Conservation (phyloP, 2,329 filamentous ascomycete genomes). For the Aureobasidium namibiae region DNA sequence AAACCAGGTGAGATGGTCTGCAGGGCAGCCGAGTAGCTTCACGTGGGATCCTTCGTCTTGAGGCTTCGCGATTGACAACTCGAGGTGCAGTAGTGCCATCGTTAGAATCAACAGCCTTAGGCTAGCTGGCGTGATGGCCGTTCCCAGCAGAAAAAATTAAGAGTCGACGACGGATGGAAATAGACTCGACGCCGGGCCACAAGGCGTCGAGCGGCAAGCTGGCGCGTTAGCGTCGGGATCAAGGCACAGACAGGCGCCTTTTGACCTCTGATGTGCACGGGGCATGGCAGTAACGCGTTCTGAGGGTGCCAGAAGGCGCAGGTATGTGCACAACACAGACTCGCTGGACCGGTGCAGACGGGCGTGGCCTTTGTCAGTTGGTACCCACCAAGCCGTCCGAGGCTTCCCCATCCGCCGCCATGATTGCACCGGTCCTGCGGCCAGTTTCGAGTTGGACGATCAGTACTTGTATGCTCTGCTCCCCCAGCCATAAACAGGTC, state of each 20-base stretch:
- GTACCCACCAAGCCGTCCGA: slow-evolving; percentile 12
- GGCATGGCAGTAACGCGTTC: slow-evolving; percentile 9
- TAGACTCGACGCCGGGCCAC: slow-evolving; percentile 11
- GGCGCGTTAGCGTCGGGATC: slow-evolving; percentile 12
- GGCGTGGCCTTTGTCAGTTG: slow-evolving; percentile 12
- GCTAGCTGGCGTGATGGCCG: slow-evolving; percentile 12
- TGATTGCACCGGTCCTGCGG: slow-evolving; percentile 15
- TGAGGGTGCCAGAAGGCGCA: neutral
- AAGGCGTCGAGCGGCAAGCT: slow-evolving; percentile 11
- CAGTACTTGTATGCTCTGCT: slow-evolving; percentile 21
- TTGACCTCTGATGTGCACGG: neutral
- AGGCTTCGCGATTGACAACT: slow-evolving; percentile 6
- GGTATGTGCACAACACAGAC: slow-evolving; percentile 8
- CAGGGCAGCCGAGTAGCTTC: neutral
- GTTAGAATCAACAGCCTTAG: slow-evolving; percentile 3
- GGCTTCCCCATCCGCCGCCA: slow-evolving; percentile 13
- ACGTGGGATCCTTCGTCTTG: neutral
- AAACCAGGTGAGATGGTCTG: neutral
- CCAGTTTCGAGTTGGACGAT: slow-evolving; percentile 15
- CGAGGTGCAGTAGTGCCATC: slow-evolving; percentile 8
- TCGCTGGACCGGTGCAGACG: slow-evolving; percentile 7
- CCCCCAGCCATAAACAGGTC: slow-evolving; percentile 12
- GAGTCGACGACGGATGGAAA: slow-evolving; percentile 8
- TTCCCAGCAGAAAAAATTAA: slow-evolving; percentile 12
- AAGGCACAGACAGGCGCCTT: slow-evolving; percentile 12